Percentiles rank a stretch among this genome's conserved stretches.
Evolutionary conservation across 139 green algal genomes (phyloP).

Genomic region (Nannochloris sp.): DNA sequence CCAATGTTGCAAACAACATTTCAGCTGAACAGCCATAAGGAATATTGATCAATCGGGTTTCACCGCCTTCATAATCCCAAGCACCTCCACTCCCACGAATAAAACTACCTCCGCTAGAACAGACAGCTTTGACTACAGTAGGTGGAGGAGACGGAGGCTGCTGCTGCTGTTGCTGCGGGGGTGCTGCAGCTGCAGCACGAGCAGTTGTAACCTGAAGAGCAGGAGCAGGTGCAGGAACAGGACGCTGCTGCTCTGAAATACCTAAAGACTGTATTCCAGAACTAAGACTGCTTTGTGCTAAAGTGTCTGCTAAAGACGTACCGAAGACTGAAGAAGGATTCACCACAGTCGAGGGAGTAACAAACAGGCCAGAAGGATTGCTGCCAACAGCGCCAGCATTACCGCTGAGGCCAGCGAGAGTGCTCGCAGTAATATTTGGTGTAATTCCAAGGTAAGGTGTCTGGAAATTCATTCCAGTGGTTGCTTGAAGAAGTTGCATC

Average conservation of each 20-base stretch:
- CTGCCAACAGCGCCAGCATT: too few species aligned
- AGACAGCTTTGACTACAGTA: slow-evolving; percentile 28
- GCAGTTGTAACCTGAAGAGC: too few species aligned
- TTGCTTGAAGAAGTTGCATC: background rate
- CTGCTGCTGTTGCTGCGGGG: too few species aligned
- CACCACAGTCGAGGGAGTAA: background rate
- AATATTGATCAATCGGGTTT: slow-evolving; percentile 61
- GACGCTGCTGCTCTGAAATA: too few species aligned
- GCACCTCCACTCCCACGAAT: background rate
- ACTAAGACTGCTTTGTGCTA: too few species aligned
- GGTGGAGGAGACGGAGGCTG: too few species aligned
- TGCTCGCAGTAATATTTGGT: too few species aligned
- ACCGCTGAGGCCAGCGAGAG: too few species aligned
- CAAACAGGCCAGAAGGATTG: background rate
- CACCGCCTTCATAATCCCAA: slow-evolving; percentile 43
- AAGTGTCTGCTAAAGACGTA: background rate
- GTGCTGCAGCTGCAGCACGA: too few species aligned
- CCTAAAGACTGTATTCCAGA: too few species aligned
- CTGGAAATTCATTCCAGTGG: background rate
- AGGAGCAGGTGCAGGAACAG: too few species aligned
- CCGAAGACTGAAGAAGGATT: background rate
- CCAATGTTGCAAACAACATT: slow-evolving; percentile 28
- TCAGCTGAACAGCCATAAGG: slow-evolving; percentile 8
- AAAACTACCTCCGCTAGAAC: slow-evolving; percentile 33
- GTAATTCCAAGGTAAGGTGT: too few species aligned